phyloP scores from a whole-genome alignment of 169 alveolate species.

The Amoebophrya sp. region DNA sequence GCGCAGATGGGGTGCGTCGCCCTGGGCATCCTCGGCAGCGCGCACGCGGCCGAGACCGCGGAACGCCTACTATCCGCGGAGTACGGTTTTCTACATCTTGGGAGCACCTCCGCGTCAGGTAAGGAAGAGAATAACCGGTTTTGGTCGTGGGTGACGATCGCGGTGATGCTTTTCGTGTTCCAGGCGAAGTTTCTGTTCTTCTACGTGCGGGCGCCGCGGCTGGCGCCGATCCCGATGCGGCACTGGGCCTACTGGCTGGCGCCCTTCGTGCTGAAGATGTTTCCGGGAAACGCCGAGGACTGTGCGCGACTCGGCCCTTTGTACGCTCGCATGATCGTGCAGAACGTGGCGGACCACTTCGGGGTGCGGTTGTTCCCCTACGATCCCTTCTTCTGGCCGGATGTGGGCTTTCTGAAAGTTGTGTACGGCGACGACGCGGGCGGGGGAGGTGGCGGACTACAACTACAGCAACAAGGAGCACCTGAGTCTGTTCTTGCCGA shows the following conservation, averaged over 20 bases:
- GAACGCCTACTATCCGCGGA: too few relatives aligned
- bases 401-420: background rate
- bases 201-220: background rate
- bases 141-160: background rate
- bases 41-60: background rate
- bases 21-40: background rate
- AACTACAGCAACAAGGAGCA: too few relatives aligned
- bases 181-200: background rate
- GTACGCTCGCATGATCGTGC: background rate
- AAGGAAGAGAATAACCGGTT: background rate
- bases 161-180: background rate
- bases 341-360: background rate
- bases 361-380: background rate
- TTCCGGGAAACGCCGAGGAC: background rate
- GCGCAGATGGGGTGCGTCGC: background rate
- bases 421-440: too few relatives aligned
- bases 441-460: too few relatives aligned
- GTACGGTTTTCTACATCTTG: too few relatives aligned
- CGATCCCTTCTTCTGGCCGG: background rate
- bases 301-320: background rate
- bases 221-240: background rate
- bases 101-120: background rate
- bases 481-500: too few relatives aligned
- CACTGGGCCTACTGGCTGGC: background rate
- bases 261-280: background rate